A percentile compares a stretch with the other conserved stretches of the same genome.
phyloP scores from a whole-genome alignment of 805 yeast species.

The Jamesozyma spencerorum region DNA sequence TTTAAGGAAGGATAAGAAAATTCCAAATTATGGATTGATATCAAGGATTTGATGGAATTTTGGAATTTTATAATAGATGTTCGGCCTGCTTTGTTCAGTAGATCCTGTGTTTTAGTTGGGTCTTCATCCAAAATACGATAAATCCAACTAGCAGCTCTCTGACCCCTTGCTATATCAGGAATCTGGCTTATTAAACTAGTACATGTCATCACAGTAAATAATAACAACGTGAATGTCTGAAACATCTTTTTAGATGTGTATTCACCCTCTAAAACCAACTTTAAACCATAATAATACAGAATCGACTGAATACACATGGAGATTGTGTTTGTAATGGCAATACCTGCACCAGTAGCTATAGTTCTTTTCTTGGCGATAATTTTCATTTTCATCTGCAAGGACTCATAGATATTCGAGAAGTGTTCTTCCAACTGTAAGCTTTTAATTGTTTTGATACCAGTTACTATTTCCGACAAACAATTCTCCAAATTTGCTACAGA shows the following conservation, averaged over 20 bases:
- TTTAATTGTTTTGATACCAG: slow-evolving; percentile 55
- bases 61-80: not conserved
- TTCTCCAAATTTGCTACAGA: slow-evolving; percentile 47
- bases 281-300: slow-evolving; percentile 71
- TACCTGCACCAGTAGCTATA: slow-evolving; percentile 54
- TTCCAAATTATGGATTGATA: slow-evolving; percentile 37
- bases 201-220: slow-evolving; percentile 64
- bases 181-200: slow-evolving; percentile 49
- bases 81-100: slow-evolving; percentile 3
- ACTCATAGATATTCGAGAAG: slow-evolving; percentile 36
- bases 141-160: slow-evolving; percentile 55
- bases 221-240: slow-evolving; percentile 59
- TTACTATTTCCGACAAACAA: slow-evolving; percentile 41
- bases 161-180: slow-evolving; percentile 77
- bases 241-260: slow-evolving; percentile 52
- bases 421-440: slow-evolving; percentile 42
- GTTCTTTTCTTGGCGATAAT: slow-evolving; percentile 44
- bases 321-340: slow-evolving; percentile 47
- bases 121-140: slow-evolving; percentile 30
- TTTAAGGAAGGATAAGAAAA: slow-evolving; percentile 41
- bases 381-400: slow-evolving; percentile 28
- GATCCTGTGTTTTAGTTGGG: slow-evolving; percentile 5
- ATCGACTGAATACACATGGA: slow-evolving; percentile 58
- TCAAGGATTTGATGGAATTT: slow-evolving; percentile 9
- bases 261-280: slow-evolving; percentile 48